Evolutionary conservation across 768 basidiomycete species (phyloP).

Genomic region (Russula emetica): DNA sequence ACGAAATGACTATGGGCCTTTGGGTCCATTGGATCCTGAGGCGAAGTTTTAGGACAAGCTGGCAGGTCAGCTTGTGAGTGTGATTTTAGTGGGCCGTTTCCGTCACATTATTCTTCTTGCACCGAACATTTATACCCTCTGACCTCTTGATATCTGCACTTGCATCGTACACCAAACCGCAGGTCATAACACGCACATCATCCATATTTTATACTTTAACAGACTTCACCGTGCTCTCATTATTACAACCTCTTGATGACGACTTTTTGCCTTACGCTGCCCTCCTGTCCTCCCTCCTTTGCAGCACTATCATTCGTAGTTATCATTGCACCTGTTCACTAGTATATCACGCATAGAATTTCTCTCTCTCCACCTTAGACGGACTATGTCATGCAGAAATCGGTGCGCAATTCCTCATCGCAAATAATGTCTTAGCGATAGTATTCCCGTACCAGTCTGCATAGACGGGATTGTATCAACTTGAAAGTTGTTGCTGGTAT

Average conservation of each 20-base stretch:
- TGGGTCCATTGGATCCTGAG: conserved; percentile 43
- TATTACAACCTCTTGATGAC: conserved; percentile 11
- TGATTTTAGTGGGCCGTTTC: conserved; percentile 11
- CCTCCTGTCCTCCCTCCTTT: conserved; percentile 4
- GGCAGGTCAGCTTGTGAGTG: conserved; percentile 22
- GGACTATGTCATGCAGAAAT: neutral
- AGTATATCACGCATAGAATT: conserved; percentile 25
- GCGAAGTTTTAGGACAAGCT: conserved; percentile 29
- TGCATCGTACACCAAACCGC: conserved; percentile 13
- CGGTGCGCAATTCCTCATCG: neutral
- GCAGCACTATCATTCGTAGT: conserved; percentile 18
- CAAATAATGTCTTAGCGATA: neutral
- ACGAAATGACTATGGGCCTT: conserved; percentile 43
- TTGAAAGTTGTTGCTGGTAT: no score
- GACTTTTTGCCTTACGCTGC: conserved; percentile 6
- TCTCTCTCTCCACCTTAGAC: conserved; percentile 5
- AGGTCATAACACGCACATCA: conserved; percentile 23
- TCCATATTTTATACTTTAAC: conserved; percentile 20
- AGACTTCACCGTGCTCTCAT: conserved; percentile 14
- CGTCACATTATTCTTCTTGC: conserved; percentile 22
- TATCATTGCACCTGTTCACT: conserved; percentile 22
- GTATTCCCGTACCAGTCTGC: neutral
- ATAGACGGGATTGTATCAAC: no score
- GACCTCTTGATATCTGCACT: conserved; percentile 11
- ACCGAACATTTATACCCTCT: conserved; percentile 25